A percentile compares a stretch with the other conserved stretches of the same genome.
Conservation (phyloP, 305 asterid genomes). For the Fraxinus paxiana region DNA sequence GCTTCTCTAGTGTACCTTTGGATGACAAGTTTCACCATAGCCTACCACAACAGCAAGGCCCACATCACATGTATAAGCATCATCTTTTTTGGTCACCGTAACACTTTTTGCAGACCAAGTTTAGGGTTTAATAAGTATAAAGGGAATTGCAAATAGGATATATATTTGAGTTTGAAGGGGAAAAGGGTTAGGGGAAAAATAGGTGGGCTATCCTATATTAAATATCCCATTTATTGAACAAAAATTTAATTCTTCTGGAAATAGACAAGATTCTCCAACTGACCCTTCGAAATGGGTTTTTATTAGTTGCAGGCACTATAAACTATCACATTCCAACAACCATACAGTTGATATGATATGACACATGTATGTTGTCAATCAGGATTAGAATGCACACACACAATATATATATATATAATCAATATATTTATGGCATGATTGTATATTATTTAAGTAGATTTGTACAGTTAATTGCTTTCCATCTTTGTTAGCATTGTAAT, state of each 20-base stretch:
- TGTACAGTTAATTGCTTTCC: no score
- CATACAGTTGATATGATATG: background rate
- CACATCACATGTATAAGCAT: slow-evolving; percentile 19
- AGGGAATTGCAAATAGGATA: background rate
- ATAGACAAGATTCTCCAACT: background rate
- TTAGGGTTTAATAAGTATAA: background rate
- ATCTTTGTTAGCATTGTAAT: no score
- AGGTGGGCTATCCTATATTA: background rate
- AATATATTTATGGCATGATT: no score
- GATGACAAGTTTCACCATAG: slow-evolving; percentile 75
- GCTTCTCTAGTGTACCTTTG: slow-evolving; percentile 98
- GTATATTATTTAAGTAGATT: no score
- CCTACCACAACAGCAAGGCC: slow-evolving; percentile 44
- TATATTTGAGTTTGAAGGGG: background rate
- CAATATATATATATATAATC: no score
- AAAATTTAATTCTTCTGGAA: background rate
- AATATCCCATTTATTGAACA: background rate
- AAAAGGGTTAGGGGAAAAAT: background rate
- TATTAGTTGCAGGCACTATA: background rate
- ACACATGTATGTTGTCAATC: no score
- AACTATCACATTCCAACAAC: background rate
- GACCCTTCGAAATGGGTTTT: background rate
- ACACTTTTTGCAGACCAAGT: background rate
- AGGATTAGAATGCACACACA: no score
- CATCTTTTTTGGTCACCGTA: background rate